A percentile compares a stretch with the other conserved stretches of the same genome.
Evolutionary conservation across 2,329 filamentous ascomycete species (phyloP).

Genomic region (Bertia moriformis): DNA sequence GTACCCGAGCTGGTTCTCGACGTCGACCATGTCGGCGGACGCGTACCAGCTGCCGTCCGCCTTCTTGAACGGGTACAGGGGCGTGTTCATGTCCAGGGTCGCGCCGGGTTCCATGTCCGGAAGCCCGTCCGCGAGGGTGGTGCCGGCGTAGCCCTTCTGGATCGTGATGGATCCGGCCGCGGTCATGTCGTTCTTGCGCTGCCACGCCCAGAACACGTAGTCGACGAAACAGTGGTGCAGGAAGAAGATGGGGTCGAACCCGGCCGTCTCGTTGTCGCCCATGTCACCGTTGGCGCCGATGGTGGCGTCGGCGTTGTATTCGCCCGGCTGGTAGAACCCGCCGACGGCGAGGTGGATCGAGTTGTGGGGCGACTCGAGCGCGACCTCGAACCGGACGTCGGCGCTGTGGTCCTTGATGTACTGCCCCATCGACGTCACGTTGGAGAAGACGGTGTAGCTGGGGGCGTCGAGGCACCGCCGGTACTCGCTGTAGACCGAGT

Average conservation of each 20-base stretch:
- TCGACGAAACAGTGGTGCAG: slow-evolving; percentile 16
- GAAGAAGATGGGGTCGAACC: slow-evolving; percentile 16
- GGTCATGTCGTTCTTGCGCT: slow-evolving; percentile 6
- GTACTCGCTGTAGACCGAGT: slow-evolving; percentile 4
- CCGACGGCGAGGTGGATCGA: slow-evolving; percentile 13
- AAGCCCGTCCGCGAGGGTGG: slow-evolving; percentile 4
- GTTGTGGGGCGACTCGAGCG: slow-evolving; percentile 13
- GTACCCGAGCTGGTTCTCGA: slow-evolving; percentile 6
- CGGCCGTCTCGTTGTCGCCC: slow-evolving; percentile 16
- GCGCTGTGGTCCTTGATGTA: slow-evolving; percentile 8
- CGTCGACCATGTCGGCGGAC: slow-evolving; percentile 3
- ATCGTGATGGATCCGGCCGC: slow-evolving; percentile 3
- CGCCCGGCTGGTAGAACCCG: slow-evolving; percentile 6
- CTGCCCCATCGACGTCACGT: slow-evolving; percentile 9
- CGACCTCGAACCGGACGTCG: slow-evolving; percentile 3
- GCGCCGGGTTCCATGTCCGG: slow-evolving; percentile 3
- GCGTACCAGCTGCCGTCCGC: neutral
- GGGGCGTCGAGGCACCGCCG: slow-evolving; percentile 11
- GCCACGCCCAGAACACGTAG: slow-evolving; percentile 14
- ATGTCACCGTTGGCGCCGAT: slow-evolving; percentile 15
- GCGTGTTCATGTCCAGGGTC: slow-evolving; percentile 4
- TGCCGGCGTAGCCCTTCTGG: slow-evolving; percentile 4
- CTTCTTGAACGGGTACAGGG: slow-evolving; percentile 6
- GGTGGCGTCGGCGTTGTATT: slow-evolving; percentile 4
- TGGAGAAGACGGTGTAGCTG: slow-evolving; percentile 18